Evolutionary conservation across 805 yeast genomes (phyloP).

Genomic region (Candida awuae): DNA sequence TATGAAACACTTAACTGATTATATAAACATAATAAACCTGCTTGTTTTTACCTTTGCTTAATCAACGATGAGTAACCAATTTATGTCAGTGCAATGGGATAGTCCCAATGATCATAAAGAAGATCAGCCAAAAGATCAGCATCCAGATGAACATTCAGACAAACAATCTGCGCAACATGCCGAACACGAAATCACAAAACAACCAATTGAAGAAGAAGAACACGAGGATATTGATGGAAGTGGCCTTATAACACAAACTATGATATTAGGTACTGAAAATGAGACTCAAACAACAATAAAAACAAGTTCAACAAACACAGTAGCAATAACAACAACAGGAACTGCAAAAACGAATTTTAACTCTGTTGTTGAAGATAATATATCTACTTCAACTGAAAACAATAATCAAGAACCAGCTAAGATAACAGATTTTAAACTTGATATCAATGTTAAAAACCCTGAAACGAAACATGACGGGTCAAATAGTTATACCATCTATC

Average conservation of each 20-base stretch:
- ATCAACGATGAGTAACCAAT: slow-evolving; percentile 38
- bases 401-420: not conserved
- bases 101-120: slow-evolving; percentile 3
- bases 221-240: slow-evolving; percentile 4
- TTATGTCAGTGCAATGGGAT: slow-evolving; percentile 53
- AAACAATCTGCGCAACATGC: too few species aligned
- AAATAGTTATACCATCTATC: slow-evolving; percentile 68
- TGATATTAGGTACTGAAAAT: slow-evolving; percentile 7
- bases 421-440: slow-evolving; percentile 14
- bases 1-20: too few species aligned
- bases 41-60: not conserved
- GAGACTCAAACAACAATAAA: too few species aligned
- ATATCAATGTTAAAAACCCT: slow-evolving; percentile 47
- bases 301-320: not conserved
- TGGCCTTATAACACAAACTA: slow-evolving; percentile 10
- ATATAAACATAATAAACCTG: too few species aligned
- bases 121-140: not conserved
- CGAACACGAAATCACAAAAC: too few species aligned
- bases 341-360: too few species aligned
- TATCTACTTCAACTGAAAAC: slow-evolving; percentile 2
- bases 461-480: slow-evolving; percentile 66
- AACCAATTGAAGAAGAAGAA: not conserved
- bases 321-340: not conserved
- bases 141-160: too few species aligned
- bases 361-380: not conserved